Evolutionary conservation across 345 rosid genomes (phyloP).

Genomic region (Dimocarpus longan): DNA sequence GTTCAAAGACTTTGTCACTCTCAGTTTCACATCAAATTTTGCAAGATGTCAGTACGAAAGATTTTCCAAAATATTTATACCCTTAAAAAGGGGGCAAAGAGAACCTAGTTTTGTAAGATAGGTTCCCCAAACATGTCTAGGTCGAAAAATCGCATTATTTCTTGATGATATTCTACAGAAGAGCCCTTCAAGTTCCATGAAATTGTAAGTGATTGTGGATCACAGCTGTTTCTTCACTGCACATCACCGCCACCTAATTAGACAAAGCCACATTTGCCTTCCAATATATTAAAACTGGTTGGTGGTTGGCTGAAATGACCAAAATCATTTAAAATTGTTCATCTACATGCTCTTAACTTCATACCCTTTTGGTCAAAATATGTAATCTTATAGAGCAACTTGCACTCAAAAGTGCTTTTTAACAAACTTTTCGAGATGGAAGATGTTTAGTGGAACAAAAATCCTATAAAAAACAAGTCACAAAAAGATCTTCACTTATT

Average conservation of each 20-base stretch:
- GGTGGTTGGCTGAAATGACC: neutral
- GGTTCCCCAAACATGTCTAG: neutral
- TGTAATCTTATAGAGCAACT: neutral
- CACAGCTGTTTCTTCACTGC: constrained; percentile 10
- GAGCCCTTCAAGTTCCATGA: neutral
- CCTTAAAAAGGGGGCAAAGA: too few relatives aligned
- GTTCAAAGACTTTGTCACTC: too few relatives aligned
- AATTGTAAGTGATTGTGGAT: neutral
- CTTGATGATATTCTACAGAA: neutral
- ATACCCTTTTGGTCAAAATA: constrained; percentile 11
- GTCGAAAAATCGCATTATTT: neutral
- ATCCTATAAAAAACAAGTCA: too few relatives aligned
- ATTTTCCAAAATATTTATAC: too few relatives aligned
- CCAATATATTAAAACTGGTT: too few relatives aligned
- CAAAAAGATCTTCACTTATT: too few relatives aligned
- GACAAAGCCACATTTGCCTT: neutral
- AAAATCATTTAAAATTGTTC: neutral
- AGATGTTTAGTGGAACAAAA: too few relatives aligned
- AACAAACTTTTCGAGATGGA: too few relatives aligned
- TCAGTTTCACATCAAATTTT: too few relatives aligned
- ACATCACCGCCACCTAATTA: neutral
- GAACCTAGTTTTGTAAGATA: too few relatives aligned
- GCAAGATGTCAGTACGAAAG: too few relatives aligned
- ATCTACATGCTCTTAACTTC: neutral
- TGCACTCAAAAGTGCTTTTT: too few relatives aligned